These are phyloP conservation scores for Solanum stenotomum DNA, from an alignment of 257 asterid species.

Conservation along the genomic window DNA sequence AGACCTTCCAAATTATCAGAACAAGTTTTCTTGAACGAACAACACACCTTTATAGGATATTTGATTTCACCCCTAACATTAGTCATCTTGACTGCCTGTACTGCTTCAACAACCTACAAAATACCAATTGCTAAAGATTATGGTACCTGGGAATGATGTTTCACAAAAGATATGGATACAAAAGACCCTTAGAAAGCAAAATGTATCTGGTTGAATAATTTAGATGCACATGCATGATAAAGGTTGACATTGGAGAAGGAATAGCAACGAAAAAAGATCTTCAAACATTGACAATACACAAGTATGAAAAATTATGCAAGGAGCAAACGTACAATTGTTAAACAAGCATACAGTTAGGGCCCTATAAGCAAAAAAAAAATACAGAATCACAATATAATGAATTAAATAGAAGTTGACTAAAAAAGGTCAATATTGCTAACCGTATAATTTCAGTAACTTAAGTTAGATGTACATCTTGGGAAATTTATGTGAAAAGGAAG, in stretches of 20 bases:
- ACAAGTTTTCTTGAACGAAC: neutral
- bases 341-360: neutral
- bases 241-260: neutral
- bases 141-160: neutral
- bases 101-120: conserved; percentile 82
- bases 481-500: neutral
- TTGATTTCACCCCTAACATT: conserved; percentile 78
- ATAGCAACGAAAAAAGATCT: neutral
- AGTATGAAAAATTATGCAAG: neutral
- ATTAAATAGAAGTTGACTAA: neutral
- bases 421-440: neutral
- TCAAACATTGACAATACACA: neutral
- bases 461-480: neutral
- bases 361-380: neutral
- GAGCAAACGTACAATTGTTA: neutral
- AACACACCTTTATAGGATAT: conserved; percentile 81
- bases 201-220: neutral
- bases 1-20: neutral
- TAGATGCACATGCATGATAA: neutral
- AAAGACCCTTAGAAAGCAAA: neutral
- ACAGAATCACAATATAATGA: neutral
- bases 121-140: neutral
- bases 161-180: neutral
- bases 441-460: neutral
- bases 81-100: conserved; percentile 72